Percentiles rank a stretch among this genome's conserved stretches.
Conservation (phyloP, 192 early-diverging fungal species). For the Backusella sp. region DNA sequence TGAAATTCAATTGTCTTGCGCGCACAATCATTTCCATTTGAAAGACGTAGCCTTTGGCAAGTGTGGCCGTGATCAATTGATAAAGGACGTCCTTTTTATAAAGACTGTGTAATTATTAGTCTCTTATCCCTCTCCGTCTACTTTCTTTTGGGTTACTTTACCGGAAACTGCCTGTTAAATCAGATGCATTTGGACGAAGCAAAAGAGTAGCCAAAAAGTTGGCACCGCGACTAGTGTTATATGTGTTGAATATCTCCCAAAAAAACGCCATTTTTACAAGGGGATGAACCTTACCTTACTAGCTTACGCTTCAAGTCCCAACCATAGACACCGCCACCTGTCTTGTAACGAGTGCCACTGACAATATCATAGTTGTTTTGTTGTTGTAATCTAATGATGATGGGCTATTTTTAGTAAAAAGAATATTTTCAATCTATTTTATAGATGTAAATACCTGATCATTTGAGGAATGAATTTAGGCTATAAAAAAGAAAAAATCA, state of each 20-base stretch:
- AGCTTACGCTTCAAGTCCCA: conserved; percentile 97
- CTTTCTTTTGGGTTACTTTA: too few species aligned
- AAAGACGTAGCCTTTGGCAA: conserved; percentile 98
- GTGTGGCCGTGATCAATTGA: conserved; percentile 81
- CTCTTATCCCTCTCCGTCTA: too few species aligned
- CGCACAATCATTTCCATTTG: conserved; percentile 99
- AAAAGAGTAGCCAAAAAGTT: conserved; percentile 91
- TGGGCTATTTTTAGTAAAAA: background rate
- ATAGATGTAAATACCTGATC: conserved; percentile 58
- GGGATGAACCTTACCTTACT: conserved; percentile 58
- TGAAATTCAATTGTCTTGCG: conserved; percentile 85
- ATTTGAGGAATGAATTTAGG: conserved; percentile 97
- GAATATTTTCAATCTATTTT: background rate
- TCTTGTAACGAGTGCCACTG: conserved; percentile 88
- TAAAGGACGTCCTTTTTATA: conserved; percentile 92
- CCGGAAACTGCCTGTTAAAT: conserved; percentile 95
- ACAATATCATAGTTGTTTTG: conserved; percentile 87
- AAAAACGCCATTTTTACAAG: background rate
- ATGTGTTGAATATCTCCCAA: background rate
- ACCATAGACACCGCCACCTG: conserved; percentile 93
- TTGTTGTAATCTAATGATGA: conserved; percentile 62
- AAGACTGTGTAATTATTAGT: conserved; percentile 45
- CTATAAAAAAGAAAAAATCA: conserved; percentile 36
- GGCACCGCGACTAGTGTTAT: conserved; percentile 66
- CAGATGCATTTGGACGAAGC: conserved; percentile 87